A percentile compares a stretch with the other conserved stretches of the same genome.
phyloP scores from a whole-genome alignment of 352 stramenopile species.

The Aphanomyces cochlioides region DNA sequence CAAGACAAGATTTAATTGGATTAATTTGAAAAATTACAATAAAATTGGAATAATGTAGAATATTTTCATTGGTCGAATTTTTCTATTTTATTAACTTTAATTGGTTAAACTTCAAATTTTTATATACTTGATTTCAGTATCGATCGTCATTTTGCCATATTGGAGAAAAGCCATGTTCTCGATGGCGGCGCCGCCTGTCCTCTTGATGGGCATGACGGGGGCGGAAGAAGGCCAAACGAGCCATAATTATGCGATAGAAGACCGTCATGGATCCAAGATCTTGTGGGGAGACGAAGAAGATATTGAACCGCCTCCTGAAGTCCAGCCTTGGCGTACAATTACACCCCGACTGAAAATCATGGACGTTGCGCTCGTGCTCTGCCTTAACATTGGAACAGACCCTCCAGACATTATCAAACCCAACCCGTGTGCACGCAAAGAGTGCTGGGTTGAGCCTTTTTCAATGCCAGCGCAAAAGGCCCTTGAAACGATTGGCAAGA shows the following conservation, averaged over 20 bases:
- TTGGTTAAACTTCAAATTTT: not conserved
- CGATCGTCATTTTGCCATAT: not conserved
- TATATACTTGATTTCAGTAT: no score
- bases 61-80: no score
- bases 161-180: not conserved
- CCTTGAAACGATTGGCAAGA: constrained; percentile 94
- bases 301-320: not conserved
- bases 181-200: not conserved
- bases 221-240: not conserved
- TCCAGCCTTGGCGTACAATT: constrained; percentile 70
- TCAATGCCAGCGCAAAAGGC: constrained; percentile 92
- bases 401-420: constrained; percentile 96
- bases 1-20: constrained; percentile 53
- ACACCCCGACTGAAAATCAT: constrained; percentile 86
- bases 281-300: constrained; percentile 16
- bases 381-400: constrained; percentile 97
- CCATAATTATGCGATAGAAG: constrained; percentile 13
- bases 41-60: not conserved
- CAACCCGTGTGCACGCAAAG: constrained; percentile 93
- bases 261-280: constrained; percentile 10
- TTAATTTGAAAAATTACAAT: not conserved
- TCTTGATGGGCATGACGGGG: not conserved
- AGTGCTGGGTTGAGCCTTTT: constrained; percentile 98
- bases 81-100: not conserved
- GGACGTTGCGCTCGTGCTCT: constrained; percentile 95